These are phyloP conservation scores for Alisma plantagoaquatica DNA, from an alignment of 106 monocot species.

Conservation along the genomic window DNA sequence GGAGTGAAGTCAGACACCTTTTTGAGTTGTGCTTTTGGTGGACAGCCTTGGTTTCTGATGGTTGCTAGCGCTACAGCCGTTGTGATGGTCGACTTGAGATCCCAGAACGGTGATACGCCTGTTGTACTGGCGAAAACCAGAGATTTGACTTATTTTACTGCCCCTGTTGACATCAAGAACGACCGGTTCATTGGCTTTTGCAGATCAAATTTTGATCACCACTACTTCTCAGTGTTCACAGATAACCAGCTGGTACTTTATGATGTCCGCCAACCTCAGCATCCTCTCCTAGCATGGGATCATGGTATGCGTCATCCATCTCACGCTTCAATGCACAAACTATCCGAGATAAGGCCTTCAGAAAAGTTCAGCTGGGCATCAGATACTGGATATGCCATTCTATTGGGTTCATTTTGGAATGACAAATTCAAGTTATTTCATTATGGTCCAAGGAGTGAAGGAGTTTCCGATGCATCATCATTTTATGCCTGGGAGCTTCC, in stretches of 20 bases:
- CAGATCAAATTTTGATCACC: conserved; percentile 16
- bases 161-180: conserved; percentile 7
- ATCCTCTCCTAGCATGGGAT: conserved; percentile 44
- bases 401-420: conserved; percentile 72
- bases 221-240: conserved; percentile 29
- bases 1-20: conserved; percentile 23
- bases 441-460: conserved; percentile 39
- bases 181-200: conserved; percentile 36
- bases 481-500: conserved; percentile 80
- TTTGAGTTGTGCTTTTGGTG: conserved; percentile 62
- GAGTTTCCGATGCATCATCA: conserved; percentile 3
- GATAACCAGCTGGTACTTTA: conserved; percentile 29
- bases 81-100: conserved; percentile 38
- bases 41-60: conserved; percentile 48
- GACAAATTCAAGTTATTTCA: conserved; percentile 50
- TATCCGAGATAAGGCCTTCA: conserved; percentile 47
- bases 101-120: conserved; percentile 1
- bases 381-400: conserved; percentile 43
- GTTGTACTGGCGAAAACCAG: conserved; percentile 28
- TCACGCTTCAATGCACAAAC: conserved; percentile 27
- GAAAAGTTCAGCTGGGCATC: conserved; percentile 26
- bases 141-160: conserved; percentile 1
- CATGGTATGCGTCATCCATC: conserved; percentile 36
- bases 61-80: conserved; percentile 23
- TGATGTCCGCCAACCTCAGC: conserved; percentile 32